Evolutionary conservation across 2,329 filamentous ascomycete genomes (phyloP).

Genomic region (Trichoderma sp.): DNA sequence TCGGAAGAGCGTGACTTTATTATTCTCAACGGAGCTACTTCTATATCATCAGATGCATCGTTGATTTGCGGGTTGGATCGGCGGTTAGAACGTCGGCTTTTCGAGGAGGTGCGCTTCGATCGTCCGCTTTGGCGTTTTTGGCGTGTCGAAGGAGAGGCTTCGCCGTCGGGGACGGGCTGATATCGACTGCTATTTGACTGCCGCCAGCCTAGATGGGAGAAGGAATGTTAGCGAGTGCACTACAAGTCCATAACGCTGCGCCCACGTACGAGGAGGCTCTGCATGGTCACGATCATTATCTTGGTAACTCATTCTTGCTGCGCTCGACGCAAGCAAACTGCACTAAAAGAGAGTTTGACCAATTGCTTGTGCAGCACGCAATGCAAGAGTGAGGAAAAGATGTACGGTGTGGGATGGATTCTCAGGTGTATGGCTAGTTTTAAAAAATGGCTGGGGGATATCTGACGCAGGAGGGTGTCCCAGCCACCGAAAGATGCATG

Average conservation of each 20-base stretch:
- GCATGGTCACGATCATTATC: conserved; percentile 37
- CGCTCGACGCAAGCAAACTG: conserved; percentile 28
- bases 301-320: conserved; percentile 41
- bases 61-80: conserved; percentile 34
- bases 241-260: neutral
- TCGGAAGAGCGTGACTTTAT: conserved; percentile 39
- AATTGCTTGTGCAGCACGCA: conserved; percentile 35
- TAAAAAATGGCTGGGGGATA: conserved; percentile 29
- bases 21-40: conserved; percentile 34
- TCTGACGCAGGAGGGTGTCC: conserved; percentile 19
- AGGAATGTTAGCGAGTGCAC: conserved; percentile 16
- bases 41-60: conserved; percentile 24
- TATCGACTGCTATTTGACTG: conserved; percentile 11
- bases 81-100: conserved; percentile 29
- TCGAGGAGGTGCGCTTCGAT: neutral
- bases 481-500: conserved; percentile 22
- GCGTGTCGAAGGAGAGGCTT: conserved; percentile 14
- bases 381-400: conserved; percentile 30
- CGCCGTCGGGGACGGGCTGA: conserved; percentile 14
- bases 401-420: conserved; percentile 31
- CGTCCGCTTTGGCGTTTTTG: conserved; percentile 17
- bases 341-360: conserved; percentile 33
- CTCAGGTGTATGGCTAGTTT: conserved; percentile 35
- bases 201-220: conserved; percentile 19
- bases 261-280: conserved; percentile 39